Conservation (phyloP, 768 basidiomycete genomes). For the Podaxis rugospora region DNA sequence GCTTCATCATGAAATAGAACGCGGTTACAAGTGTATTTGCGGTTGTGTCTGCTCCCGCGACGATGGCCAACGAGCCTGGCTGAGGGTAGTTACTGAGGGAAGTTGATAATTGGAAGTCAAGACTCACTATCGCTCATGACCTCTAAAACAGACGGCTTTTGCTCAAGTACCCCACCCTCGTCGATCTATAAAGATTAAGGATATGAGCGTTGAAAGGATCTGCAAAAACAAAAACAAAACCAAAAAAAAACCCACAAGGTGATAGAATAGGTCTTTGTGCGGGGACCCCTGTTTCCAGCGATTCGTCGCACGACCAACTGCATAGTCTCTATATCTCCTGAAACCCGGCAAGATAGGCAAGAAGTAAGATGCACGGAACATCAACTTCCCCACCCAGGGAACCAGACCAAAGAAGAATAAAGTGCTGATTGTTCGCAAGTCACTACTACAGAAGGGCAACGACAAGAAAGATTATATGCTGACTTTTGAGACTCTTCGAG, state of each 20-base stretch:
- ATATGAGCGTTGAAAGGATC: background rate
- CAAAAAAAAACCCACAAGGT: constrained; percentile 19
- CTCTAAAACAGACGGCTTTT: constrained; percentile 7
- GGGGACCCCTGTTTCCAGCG: constrained; percentile 12
- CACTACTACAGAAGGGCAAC: background rate
- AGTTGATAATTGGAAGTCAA: background rate
- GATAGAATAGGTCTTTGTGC: constrained; percentile 25
- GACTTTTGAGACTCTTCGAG: constrained; percentile 24
- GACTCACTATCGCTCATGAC: constrained; percentile 12
- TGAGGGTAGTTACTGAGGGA: background rate
- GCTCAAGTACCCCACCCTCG: constrained; percentile 11
- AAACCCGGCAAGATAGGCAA: constrained; percentile 3
- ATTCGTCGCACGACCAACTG: constrained; percentile 16
- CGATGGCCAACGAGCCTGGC: constrained; percentile 21
- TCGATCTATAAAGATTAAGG: background rate
- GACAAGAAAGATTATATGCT: background rate
- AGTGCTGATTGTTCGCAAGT: background rate
- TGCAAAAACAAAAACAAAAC: background rate
- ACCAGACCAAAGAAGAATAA: constrained; percentile 13
- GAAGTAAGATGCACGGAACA: constrained; percentile 5
- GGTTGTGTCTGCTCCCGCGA: constrained; percentile 30
- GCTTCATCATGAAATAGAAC: constrained; percentile 23
- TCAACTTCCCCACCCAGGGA: constrained; percentile 14
- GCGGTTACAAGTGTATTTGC: constrained; percentile 22
- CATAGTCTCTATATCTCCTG: constrained; percentile 16